Evolutionary conservation across 1,139 yeast species (phyloP), one percentile per base, ranked within the genome.

Genomic region (Suhomyces bolitotheri): DNA sequence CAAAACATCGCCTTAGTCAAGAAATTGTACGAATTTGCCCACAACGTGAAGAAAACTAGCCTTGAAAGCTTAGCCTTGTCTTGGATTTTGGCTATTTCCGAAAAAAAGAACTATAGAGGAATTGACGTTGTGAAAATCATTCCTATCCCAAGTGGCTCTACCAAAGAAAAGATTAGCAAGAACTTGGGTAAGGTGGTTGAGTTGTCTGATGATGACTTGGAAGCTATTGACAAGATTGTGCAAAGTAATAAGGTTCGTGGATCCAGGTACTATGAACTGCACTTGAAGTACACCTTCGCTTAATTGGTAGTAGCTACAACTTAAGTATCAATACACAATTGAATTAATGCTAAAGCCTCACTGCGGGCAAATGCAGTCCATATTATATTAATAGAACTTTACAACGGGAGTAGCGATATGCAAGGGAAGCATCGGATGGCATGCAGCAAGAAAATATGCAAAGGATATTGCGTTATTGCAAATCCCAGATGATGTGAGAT

Each of bases 71-170:
- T 87, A 40, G 83, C 95, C 0, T 63, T 88, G 25, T 80, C 86
- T 5, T 88, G 95, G 94, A 61, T 86, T 43, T 53, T 69, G 43
- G 62, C 65, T 11, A 46, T 65, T 17, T 59, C 68, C 0, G 60
- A 54, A 6, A 45, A 50, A 7, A 41, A 48, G 28, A 51, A 59
- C 29, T 63, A 48, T 38, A 42, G 46, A 29, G 74, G 65, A 46
- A 66, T 51, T 31, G 55, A 51, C 49, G 66, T 57, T 29, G 75
- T 73, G 41, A 69, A 66, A 38, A 70, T 86, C 32, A 59, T 88
- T 28, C 95, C 96, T 27, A 84, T 87, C 54, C 95, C 95, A 16
- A 82, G 89, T 36, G 80, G 86, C 7, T 72, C 88, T 5, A 73
- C 80, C 16, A 62, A 64, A 7, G 69, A 59, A 11, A 78, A 85